Evolutionary conservation across 352 stramenopile species (phyloP), one percentile per base, ranked within the genome.

Genomic region (Chrysophaeum taylorii): DNA sequence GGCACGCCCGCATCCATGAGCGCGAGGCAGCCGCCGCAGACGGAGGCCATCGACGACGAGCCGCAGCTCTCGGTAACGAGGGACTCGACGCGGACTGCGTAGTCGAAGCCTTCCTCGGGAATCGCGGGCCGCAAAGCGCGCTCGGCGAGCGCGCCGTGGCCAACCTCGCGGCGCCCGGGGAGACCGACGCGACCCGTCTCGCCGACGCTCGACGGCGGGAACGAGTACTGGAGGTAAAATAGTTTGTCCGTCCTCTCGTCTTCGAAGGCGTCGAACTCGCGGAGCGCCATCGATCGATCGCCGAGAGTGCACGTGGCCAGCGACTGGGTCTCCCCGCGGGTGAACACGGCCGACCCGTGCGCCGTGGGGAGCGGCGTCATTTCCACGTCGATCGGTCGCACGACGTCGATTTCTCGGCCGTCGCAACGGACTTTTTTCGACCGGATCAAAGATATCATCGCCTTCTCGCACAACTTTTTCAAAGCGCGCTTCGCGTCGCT

Each of bases 221-320:
- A 99, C 68, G 96, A 90, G 73, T 99, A 99, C 80, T 98, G 94
- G 70, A 98, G 82, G 80, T 98, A 98, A 66, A 93, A 92, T 15
- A 70, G 52, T 53, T 66, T 66, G 5, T 16, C 31, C 16, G 31
- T 1, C 7, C 12, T 33, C 14, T 5, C 33, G 2, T 42, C 31
- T 16, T 29, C 45, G 33, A 66, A 45, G 35, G 57, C 57, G 36
- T 66, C 57, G 57, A 45, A 31, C 9, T 45, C 12, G 35, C 57
- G 57, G 16, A 66, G 31, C 16, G 23, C 15, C 57, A 66, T 66
- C 2, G 33, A 48, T 29, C 48, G 35, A 64, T 85, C 80, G 38
- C 86, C 86, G 57, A 91, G 70, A n/a, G 85, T 90, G 38, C 81
- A 76, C 33, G 85, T 89, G 12, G 82, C 82, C 64, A 92, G 68